phyloP scores from a whole-genome alignment of 805 yeast genomes.

The Hanseniaspora mollemarum region DNA sequence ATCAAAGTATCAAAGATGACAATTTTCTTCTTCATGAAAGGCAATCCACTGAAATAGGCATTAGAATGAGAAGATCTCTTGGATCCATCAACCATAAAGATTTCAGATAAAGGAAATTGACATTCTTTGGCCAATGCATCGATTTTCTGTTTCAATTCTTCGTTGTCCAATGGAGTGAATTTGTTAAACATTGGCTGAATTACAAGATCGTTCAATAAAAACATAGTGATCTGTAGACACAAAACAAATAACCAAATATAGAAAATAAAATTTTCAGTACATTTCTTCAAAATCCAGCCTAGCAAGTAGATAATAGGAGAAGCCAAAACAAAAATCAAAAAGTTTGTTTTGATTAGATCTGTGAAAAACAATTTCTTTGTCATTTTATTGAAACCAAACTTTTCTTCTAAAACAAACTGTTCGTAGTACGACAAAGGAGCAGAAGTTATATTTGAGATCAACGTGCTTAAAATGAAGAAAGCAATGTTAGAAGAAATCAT shows the following conservation, averaged over 20 bases:
- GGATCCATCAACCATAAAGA: conserved; percentile 92
- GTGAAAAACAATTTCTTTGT: conserved; percentile 60
- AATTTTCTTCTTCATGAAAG: conserved; percentile 85
- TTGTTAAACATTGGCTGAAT: conserved; percentile 91
- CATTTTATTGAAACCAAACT: conserved; percentile 83
- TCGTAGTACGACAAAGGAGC: conserved; percentile 65
- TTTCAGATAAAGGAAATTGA: conserved; percentile 73
- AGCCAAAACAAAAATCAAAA: conserved; percentile 48
- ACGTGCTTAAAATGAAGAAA: conserved; percentile 44
- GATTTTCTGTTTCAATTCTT: conserved; percentile 72
- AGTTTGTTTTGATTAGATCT: conserved; percentile 54
- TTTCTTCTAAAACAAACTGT: conserved; percentile 82
- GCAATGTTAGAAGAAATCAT: conserved; percentile 56
- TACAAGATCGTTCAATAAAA: conserved; percentile 69
- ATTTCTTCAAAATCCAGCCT: conserved; percentile 67
- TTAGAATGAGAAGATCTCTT: conserved; percentile 92
- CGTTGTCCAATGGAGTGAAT: conserved; percentile 78
- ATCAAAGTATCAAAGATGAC: conserved; percentile 87
- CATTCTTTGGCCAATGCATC: conserved; percentile 65
- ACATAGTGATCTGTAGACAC: conserved; percentile 56
- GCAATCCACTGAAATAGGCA: conserved; percentile 91
- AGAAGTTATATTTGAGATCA: conserved; percentile 31
- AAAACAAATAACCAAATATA: conserved; percentile 67
- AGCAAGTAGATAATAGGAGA: conserved; percentile 64
- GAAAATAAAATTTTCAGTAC: conserved; percentile 69